Evolutionary conservation across 208 protist species (phyloP), one percentile per base, ranked within the genome.

Genomic region (Crithidia expoeki): DNA sequence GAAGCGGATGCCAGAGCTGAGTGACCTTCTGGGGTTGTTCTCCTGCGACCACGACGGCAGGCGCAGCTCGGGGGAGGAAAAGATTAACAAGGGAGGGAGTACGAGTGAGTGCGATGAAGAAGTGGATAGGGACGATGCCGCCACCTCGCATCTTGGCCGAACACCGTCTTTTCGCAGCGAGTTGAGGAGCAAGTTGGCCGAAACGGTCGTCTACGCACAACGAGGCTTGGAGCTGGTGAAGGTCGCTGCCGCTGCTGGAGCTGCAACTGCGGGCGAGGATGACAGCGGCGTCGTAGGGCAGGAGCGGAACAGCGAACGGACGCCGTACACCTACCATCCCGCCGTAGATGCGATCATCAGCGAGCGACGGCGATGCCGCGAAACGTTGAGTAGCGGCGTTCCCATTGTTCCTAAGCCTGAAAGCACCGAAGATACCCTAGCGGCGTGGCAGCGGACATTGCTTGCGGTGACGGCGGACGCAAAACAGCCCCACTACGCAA

Each of bases 251-350:
- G n/a, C n/a, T n/a, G n/a, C n/a, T n/a, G n/a, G n/a, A n/a, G n/a
- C n/a, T n/a, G n/a, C n/a, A n/a, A n/a, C n/a, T n/a, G n/a, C n/a
- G n/a, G n/a, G n/a, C n/a, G n/a, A n/a, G n/a, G n/a, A 7, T 12
- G 28, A 56, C 19, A 36, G 16, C 51, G n/a, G 2, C 23, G 10
- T 44, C 38, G 38, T 17, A 36, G 30, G 12, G 49, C 14, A 23
- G n/a, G n/a, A n/a, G n/a, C n/a, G n/a, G n/a, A n/a, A n/a, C 49
- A 53, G n/a, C 49, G 23, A 23, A n/a, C n/a, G 11, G 21, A 30
- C 32, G 14, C 17, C 52, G 17, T 71, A 67, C 64, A 72, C 64
- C 7, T 77, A 67, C 30, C 65, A 71, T 34, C 47, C 63, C 50
- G 72, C 51, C 4, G 72, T 72, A 4, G 64, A 60, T 1, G 58